Base-by-base conservation (phyloP, 148 eudicot species). In the Heliamphora exappendiculata region DNA sequence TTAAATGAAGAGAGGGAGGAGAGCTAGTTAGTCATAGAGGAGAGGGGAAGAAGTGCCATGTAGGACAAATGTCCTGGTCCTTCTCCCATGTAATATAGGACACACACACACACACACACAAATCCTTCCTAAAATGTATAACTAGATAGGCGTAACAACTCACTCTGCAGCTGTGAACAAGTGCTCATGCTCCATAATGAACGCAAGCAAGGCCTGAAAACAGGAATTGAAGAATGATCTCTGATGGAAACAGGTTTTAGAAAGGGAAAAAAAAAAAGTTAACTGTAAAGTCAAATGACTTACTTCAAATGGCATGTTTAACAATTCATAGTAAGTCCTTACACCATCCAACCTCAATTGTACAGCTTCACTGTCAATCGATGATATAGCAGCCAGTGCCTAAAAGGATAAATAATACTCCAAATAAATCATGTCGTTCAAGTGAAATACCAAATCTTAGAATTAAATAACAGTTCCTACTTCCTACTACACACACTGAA, bases 271-370 rank as follows among this genome's bases (percentile, higher is more conserved):
- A 13, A 59, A 28, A 28, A 11, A 29, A 11, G 4, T 12, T 4
- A 16, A 58, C 41, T 44, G 26, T 36, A 59, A 75, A 16, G 13
- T 31, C 24, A 45, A 31, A 65, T 60, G 33, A 76, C 80, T 76
- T 86, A 96, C 99, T 88, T 96, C 99, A 75, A 91, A 90, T 58
- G 99, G 98, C 99, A 96, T 89, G 87, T 96, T 96, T 76, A 96
- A 80, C 73, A 93, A 87, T 84, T 96, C 99, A 81, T 87, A 96
- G 81, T 93, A 96, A 42, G 97, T 96, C 85, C 99, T 83, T 22
- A 96, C 99, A 70, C 89, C 93, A 85, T 95, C 99, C 77, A 93
- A 81, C 74, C 89, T 89, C 83, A 83, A 73, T 78, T 88, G 99
- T 62, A 93, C 89, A 49, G 93, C 86, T 86, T 91, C 97, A 80